Percentiles rank a stretch among this genome's conserved stretches.
Conservation (phyloP, 1,284 basidiomycete species). For the Cryptococcus deneoformans region DNA sequence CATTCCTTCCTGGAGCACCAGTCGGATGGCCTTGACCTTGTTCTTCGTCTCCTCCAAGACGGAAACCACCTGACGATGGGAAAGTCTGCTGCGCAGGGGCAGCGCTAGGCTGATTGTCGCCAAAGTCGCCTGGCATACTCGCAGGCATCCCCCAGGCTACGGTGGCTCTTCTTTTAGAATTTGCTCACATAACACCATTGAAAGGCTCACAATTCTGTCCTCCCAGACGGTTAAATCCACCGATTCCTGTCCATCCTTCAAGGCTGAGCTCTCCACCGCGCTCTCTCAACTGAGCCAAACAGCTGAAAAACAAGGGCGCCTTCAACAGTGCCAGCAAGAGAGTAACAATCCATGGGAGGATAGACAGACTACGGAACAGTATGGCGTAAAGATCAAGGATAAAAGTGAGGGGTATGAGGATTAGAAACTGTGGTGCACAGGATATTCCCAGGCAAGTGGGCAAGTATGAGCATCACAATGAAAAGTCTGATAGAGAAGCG, state of each 20-base stretch:
- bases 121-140: conserved; percentile 9
- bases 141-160: conserved; percentile 12
- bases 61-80: conserved; percentile 29
- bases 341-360: conserved; percentile 19
- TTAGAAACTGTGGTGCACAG: conserved; percentile 26
- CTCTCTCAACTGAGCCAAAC: conserved; percentile 27
- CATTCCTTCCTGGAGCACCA: conserved; percentile 11
- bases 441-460: background rate
- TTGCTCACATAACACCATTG: background rate
- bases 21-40: conserved; percentile 12
- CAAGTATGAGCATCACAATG: background rate
- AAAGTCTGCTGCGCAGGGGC: conserved; percentile 8
- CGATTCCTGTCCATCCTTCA: conserved; percentile 8
- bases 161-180: background rate
- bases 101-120: background rate
- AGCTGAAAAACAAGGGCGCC: conserved; percentile 34
- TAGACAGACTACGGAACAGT: conserved; percentile 6
- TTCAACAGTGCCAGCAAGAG: conserved; percentile 31
- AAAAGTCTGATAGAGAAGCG: background rate
- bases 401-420: conserved; percentile 24
- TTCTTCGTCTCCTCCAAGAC: conserved; percentile 31
- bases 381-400: conserved; percentile 31
- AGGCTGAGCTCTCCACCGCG: conserved; percentile 34
- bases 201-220: conserved; percentile 2
- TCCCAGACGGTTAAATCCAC: background rate